Percentiles rank a stretch among this genome's conserved stretches.
These are phyloP conservation scores for Tolypocladium sp. DNA, from an alignment of 2,329 filamentous ascomycete genomes.

Conservation along the genomic window DNA sequence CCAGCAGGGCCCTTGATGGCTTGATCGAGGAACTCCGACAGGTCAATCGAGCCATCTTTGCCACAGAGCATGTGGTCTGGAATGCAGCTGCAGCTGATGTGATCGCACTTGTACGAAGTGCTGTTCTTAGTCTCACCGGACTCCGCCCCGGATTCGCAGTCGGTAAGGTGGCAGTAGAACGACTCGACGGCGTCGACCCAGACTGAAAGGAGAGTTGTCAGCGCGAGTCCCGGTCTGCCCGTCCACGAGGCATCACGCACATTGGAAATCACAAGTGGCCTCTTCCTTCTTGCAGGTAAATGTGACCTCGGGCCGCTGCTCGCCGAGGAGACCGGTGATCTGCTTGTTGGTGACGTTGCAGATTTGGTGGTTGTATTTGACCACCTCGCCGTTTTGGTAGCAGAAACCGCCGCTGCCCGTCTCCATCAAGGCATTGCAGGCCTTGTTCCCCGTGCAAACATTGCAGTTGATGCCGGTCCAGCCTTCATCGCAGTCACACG, in stretches of 20 bases:
- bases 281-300: conserved; percentile 77
- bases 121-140: conserved; percentile 64
- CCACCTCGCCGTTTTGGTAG: conserved; percentile 81
- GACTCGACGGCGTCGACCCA: conserved; percentile 94
- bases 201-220: conserved; percentile 40
- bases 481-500: conserved; percentile 82
- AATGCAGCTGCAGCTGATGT: conserved; percentile 81
- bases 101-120: conserved; percentile 76
- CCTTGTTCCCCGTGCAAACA: conserved; percentile 75
- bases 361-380: conserved; percentile 94
- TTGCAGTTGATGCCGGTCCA: conserved; percentile 99
- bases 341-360: conserved; percentile 96
- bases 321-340: conserved; percentile 78
- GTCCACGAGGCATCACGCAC: conserved; percentile 34
- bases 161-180: conserved; percentile 86
- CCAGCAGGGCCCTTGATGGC: conserved; percentile 79
- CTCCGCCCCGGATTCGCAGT: conserved; percentile 65
- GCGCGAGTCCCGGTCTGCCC: not conserved
- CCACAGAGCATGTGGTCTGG: conserved; percentile 90
- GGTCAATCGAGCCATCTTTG: conserved; percentile 81
- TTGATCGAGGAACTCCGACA: conserved; percentile 77
- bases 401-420: conserved; percentile 75
- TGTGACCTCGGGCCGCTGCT: conserved; percentile 83
- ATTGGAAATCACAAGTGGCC: conserved; percentile 87
- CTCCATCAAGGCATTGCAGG: conserved; percentile 83